Percentiles rank a stretch among this genome's conserved stretches.
Evolutionary conservation across 495 filamentous ascomycete genomes (phyloP).

Genomic region (Tuber borchii): DNA sequence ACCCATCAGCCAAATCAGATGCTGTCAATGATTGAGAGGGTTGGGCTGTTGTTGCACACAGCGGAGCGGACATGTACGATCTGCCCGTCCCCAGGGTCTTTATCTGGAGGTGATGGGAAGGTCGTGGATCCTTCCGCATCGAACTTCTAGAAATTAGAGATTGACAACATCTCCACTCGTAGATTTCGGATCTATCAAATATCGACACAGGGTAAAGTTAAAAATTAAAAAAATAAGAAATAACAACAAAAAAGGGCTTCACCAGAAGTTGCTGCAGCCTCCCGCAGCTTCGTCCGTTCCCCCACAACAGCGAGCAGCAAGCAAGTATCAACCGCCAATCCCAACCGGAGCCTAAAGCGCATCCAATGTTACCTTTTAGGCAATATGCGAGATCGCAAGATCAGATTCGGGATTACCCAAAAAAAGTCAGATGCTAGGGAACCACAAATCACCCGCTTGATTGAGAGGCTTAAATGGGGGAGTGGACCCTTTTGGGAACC

Average conservation of each 20-base stretch:
- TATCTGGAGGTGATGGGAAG: slow-evolving; percentile 7
- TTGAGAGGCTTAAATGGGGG: neutral
- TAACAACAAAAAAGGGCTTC: neutral
- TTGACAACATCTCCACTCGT: slow-evolving; percentile 11
- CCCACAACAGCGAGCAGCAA: neutral
- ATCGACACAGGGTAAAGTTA: slow-evolving; percentile 16
- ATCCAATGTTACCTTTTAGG: slow-evolving; percentile 32
- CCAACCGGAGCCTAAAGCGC: slow-evolving; percentile 2
- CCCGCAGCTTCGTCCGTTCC: neutral
- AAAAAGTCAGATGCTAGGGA: neutral
- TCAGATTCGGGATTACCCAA: neutral
- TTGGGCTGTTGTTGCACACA: neutral
- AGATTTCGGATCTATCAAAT: slow-evolving; percentile 13
- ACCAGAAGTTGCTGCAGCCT: neutral
- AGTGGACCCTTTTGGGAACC: neutral
- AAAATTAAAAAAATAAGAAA: neutral
- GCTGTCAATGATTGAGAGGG: slow-evolving; percentile 3
- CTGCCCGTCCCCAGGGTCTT: neutral
- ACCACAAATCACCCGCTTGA: neutral
- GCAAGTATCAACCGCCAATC: neutral
- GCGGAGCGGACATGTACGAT: neutral
- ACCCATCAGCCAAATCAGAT: slow-evolving; percentile 8
- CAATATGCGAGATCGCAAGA: slow-evolving; percentile 7
- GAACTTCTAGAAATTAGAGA: slow-evolving; percentile 19
- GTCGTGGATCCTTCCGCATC: slow-evolving; percentile 1